phyloP scores from a whole-genome alignment of 192 early-diverging fungal species.

The Linnemannia zychae region DNA sequence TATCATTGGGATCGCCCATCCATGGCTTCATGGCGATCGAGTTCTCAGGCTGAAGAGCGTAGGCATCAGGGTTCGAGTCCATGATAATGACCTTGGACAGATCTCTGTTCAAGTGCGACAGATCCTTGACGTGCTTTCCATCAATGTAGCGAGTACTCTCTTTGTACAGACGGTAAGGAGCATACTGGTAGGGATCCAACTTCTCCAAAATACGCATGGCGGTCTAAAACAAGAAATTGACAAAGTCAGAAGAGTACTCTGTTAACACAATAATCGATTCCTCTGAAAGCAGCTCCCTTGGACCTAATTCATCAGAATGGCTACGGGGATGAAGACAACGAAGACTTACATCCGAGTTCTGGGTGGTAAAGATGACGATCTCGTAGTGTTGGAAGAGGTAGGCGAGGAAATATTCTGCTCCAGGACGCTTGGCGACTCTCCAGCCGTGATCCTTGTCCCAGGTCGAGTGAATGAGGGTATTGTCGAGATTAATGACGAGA shows the following conservation, averaged over 20 bases:
- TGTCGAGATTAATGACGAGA: conserved; percentile 94
- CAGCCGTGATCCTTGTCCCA: conserved; percentile 98
- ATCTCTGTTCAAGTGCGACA: conserved; percentile 95
- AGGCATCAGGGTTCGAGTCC: conserved; percentile 90
- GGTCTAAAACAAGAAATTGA: conserved; percentile 62
- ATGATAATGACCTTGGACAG: conserved; percentile 93
- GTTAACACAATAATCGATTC: background rate
- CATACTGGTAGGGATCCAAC: conserved; percentile 91
- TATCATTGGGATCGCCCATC: conserved; percentile 85
- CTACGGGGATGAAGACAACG: background rate
- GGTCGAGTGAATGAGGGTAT: conserved; percentile 92
- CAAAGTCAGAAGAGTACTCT: background rate
- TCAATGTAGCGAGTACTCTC: conserved; percentile 92
- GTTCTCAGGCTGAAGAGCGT: conserved; percentile 93
- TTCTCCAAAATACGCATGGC: conserved; percentile 89
- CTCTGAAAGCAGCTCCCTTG: background rate
- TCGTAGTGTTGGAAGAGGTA: conserved; percentile 94
- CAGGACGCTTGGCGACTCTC: conserved; percentile 96
- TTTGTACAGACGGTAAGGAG: conserved; percentile 90
- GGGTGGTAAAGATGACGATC: conserved; percentile 95
- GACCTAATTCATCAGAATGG: background rate
- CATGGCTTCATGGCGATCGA: conserved; percentile 87
- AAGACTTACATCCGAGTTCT: conserved; percentile 81
- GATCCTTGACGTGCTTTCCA: conserved; percentile 89
- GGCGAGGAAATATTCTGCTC: conserved; percentile 94